Base-by-base conservation (phyloP, 2,329 filamentous ascomycete genomes). In the Rosellinia necatrix region DNA sequence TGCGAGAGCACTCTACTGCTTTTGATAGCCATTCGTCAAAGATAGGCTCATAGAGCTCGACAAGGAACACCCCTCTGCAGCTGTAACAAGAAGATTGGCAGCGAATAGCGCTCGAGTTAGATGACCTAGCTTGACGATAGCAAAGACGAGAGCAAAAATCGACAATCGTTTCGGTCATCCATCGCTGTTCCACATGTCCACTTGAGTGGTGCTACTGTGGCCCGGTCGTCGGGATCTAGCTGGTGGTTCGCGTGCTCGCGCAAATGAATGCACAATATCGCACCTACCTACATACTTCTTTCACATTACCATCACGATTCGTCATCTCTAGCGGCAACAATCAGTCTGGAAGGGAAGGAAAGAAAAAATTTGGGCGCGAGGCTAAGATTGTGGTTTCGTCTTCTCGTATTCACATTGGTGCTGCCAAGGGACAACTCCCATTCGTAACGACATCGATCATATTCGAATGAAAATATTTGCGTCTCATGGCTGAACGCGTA, bases 61-160 rank as follows among this genome's bases (percentile, higher is more conserved):
- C 66, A 69, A 73, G 70, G 72, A 70, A 69, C 60, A 64, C 62
- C 68, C 73, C 70, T 72, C 76, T 68, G 74, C 71, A 73, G 78
- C 78, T 80, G 78, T 81, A 81, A 76, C 78, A 77, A 67, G 53
- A 64, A 75, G 75, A 76, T 74, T 77, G 72, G 76, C 76, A 79
- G 81, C 80, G 79, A 77, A 77, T 83, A 83, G 81, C 80, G 79
- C 80, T 79, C 78, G 75, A 79, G 75, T 77, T 77, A 77, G 77
- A 84, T 81, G 83, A 84, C 82, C 83, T 89, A 89, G 86, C 84
- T 84, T 84, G 82, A 86, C 82, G 85, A 85, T 90, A 89, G 87
- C 86, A 88, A 83, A 87, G 78, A 67, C 59, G 64, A 64, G 60
- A 67, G 62, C 50, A 67, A 74, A 70, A 71, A 73, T 73, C 57